Evolutionary conservation across 2,329 filamentous ascomycete genomes (phyloP), one percentile per base, ranked within the genome.

Genomic region (Alternaria burnsii): DNA sequence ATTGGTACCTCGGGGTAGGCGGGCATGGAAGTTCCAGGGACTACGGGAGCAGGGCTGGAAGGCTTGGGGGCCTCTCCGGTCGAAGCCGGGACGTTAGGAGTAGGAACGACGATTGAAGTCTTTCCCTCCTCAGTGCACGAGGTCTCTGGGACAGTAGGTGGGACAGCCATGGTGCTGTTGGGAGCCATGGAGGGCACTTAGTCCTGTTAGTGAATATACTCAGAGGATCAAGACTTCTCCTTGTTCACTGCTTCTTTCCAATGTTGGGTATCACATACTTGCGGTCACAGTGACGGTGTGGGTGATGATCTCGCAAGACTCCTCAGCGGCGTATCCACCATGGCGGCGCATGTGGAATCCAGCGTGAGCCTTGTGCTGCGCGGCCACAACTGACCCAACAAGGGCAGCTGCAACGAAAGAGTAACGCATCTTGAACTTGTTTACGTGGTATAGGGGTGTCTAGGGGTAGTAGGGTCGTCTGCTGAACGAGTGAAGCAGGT

Each of bases 401-500:
- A 84, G 77, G 48, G 82, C 83, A 79, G 89, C 86, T 72, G 87
- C 86, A 71, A 91, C 80, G 75, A 91, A 78, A 75, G 85, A 84
- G 75, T 85, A 88, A 90, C 91, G 95, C 92, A 95, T 95, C 42
- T 76, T 90, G 82, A 77, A 43, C 71, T 70, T 78, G 71, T 71
- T 76, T 76, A 69, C 70, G 67, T 71, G 59, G 61, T 67, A 71
- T 69, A 69, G 68, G 60, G 55, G 62, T 58, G 67, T 52, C 51
- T 59, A 59, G 59, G 56, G 63, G 62, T 48, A 65, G 57, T 70
- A 52, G 53, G 89, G 91, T 84, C 38, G 88, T 87, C 91, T 91
- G 91, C 91, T 93, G 83, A 94, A 93, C 80, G 91, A 92, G 88
- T 92, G 90, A 92, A 92, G 89, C 89, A 89, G 68, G 59, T 62